phyloP scores from a whole-genome alignment of 2,329 filamentous ascomycete genomes.

The Plenodomus biglobosus region DNA sequence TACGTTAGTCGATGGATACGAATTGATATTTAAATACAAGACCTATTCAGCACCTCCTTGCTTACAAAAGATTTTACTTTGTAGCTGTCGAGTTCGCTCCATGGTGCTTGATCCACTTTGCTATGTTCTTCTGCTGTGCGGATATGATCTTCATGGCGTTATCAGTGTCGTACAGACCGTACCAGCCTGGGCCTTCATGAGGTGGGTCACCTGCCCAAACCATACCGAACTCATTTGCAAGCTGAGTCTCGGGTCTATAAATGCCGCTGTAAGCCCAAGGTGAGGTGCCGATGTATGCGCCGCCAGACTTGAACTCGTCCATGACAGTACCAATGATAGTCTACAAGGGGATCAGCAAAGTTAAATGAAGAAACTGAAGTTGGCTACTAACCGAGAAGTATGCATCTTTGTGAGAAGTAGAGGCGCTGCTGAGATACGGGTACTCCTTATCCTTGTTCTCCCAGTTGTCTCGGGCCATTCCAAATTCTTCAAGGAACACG shows the following conservation, averaged over 20 bases:
- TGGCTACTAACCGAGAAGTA: slow-evolving; percentile 37
- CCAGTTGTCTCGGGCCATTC: slow-evolving; percentile 47
- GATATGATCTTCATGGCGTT: slow-evolving; percentile 43
- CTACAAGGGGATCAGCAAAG: slow-evolving; percentile 7
- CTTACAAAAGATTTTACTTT: too few relatives aligned
- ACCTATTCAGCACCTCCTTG: too few relatives aligned
- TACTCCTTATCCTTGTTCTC: slow-evolving; percentile 42
- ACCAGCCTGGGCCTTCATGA: slow-evolving; percentile 46
- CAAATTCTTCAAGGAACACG: slow-evolving; percentile 45
- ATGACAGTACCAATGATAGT: slow-evolving; percentile 43
- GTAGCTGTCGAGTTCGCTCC: not conserved
- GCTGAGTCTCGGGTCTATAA: slow-evolving; percentile 45
- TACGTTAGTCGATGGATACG: too few relatives aligned
- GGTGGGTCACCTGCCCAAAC: slow-evolving; percentile 47
- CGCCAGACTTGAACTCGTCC: slow-evolving; percentile 37
- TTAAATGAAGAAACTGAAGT: not conserved
- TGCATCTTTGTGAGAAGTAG: slow-evolving; percentile 42
- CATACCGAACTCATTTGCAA: slow-evolving; percentile 44
- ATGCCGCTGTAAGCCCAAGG: slow-evolving; percentile 48
- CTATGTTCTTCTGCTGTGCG: slow-evolving; percentile 37
- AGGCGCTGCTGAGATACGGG: slow-evolving; percentile 40
- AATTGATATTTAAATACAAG: too few relatives aligned
- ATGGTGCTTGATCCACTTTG: slow-evolving; percentile 30
- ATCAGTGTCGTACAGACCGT: slow-evolving; percentile 45
- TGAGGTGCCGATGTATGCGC: slow-evolving; percentile 42